Conservation (phyloP, 331 rosid species). For the Pyracantha coccinea region DNA sequence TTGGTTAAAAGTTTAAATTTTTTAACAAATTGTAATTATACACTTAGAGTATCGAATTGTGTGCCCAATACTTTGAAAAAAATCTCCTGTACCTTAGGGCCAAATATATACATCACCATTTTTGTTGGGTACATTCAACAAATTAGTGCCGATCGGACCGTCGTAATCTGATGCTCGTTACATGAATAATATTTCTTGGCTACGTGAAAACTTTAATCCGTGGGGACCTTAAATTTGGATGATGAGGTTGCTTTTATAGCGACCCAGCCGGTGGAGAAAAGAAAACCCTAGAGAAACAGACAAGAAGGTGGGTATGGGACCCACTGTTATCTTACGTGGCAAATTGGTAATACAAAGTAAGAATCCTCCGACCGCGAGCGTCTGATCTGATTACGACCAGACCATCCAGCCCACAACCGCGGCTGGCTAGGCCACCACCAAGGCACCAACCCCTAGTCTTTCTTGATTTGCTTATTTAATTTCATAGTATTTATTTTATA, state of each 20-base stretch:
- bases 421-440: conserved; percentile 19
- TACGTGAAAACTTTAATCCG: background rate
- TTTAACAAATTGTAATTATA: no score
- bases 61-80: no score
- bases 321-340: conserved; percentile 14
- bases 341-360: conserved; percentile 1
- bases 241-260: background rate
- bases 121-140: background rate
- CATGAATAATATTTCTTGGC: background rate
- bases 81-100: background rate
- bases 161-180: conserved; percentile 6
- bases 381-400: conserved; percentile 18
- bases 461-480: background rate
- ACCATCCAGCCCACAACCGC: conserved; percentile 20
- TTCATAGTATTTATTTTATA: no score
- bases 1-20: no score
- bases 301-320: conserved; percentile 21
- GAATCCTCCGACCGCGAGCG: conserved; percentile 29
- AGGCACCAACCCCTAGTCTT: background rate
- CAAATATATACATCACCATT: background rate
- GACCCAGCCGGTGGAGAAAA: background rate
- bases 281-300: background rate
- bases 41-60: no score
- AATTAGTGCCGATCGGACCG: conserved; percentile 1
- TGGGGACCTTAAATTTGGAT: conserved; percentile 6